Evolutionary conservation across 1,284 basidiomycete species (phyloP), one percentile per base, ranked within the genome.

Genomic region (Athelia sp.): DNA sequence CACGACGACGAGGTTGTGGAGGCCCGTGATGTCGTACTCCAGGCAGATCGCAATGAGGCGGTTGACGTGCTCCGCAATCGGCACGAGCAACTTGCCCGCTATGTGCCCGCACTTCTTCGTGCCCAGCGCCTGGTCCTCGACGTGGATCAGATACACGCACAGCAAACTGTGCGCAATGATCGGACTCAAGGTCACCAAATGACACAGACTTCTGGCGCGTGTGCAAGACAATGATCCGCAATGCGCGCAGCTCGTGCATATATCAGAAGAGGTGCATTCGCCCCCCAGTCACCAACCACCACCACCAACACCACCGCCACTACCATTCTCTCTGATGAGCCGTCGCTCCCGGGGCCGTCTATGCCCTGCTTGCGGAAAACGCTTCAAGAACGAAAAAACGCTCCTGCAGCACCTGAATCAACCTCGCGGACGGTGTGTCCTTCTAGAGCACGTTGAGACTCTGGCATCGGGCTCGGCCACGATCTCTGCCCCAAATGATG

Each of bases 101-200:
- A 93, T 81, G 63, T 93, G 90, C 4, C 90, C 90, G 58, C 90
- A 93, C 59, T 91, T 88, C 69, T 93, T 93, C n/a, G 87, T 88
- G 31, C 80, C 80, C 21, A 87, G 80, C 3, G 88, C 87, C 63
- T 93, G 90, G 62, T 91, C 90, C 61, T 92, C 89, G 54, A 92
- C 75, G 66, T 93, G 90, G 51, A 90, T 78, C 1, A n/a, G n/a
- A n/a, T n/a, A n/a, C n/a, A n/a, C n/a, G n/a, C n/a, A n/a, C n/a
- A n/a, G n/a, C n/a, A n/a, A n/a, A n/a, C n/a, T n/a, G n/a, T n/a
- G n/a, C n/a, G n/a, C n/a, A n/a, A n/a, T n/a, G n/a, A n/a, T n/a
- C n/a, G n/a, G n/a, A n/a, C n/a, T n/a, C n/a, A n/a, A n/a, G n/a
- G n/a, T n/a, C n/a, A n/a, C n/a, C n/a, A n/a, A n/a, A n/a, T n/a